Conservation (phyloP, 164 flowering plant genomes). For the Houttuynia cordata region DNA sequence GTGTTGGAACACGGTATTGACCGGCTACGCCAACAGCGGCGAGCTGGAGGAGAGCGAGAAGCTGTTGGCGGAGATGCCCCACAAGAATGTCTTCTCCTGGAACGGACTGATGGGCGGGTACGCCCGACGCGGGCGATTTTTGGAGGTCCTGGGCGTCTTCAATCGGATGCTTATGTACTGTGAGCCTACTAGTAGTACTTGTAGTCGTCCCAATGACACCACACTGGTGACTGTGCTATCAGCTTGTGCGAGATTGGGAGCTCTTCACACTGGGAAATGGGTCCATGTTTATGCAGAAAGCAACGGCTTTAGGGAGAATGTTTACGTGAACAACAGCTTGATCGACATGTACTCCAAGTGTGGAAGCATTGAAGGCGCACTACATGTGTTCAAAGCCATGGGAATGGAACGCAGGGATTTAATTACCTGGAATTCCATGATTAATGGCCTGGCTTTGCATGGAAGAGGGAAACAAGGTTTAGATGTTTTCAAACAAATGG, state of each 20-base stretch:
- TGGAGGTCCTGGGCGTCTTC: conserved; percentile 37
- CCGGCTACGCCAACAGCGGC: conserved; percentile 37
- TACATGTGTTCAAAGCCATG: conserved; percentile 38
- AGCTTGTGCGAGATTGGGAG: conserved; percentile 57
- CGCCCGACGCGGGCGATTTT: conserved; percentile 26
- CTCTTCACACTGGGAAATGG: conserved; percentile 49
- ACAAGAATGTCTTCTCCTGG: conserved; percentile 60
- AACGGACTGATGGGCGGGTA: conserved; percentile 59
- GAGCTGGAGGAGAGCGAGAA: conserved; percentile 28
- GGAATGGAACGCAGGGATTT: conserved; percentile 38
- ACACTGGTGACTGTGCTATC: conserved; percentile 49
- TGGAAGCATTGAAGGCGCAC: conserved; percentile 41
- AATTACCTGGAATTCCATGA: conserved; percentile 60
- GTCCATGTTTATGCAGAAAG: conserved; percentile 41
- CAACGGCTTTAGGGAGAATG: conserved; percentile 31
- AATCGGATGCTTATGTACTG: conserved; percentile 56
- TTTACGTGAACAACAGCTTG: conserved; percentile 45
- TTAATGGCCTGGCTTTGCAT: conserved; percentile 54
- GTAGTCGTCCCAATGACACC: conserved; percentile 62
- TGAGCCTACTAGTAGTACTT: no score
- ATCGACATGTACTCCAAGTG: conserved; percentile 75
- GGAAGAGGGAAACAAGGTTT: conserved; percentile 52
- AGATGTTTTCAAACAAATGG: conserved; percentile 35
- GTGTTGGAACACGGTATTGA: conserved; percentile 51
- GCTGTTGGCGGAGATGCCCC: conserved; percentile 49